phyloP scores from a whole-genome alignment of 2,329 filamentous ascomycete genomes.

The Microdochium bolleyi region DNA sequence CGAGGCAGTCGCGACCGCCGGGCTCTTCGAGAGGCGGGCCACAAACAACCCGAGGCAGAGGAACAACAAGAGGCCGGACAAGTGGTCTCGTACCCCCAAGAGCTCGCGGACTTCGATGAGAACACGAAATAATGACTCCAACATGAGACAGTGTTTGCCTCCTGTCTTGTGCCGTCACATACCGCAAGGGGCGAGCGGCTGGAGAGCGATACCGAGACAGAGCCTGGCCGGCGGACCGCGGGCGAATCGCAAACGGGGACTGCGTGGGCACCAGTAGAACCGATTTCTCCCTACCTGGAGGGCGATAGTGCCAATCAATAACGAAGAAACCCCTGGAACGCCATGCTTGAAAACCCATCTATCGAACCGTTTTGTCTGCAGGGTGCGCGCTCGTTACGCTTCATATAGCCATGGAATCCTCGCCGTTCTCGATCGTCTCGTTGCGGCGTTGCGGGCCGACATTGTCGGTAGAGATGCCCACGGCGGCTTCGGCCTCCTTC shows the following conservation, averaged over 20 bases:
- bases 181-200: too few species aligned
- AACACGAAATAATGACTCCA: too few species aligned
- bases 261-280: too few species aligned
- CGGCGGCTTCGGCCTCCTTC: constrained; percentile 74
- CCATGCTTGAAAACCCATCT: background rate
- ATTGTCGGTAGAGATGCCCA: constrained; percentile 66
- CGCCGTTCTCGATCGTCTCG: constrained; percentile 19
- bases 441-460: constrained; percentile 22
- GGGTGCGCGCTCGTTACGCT: background rate
- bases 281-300: too few species aligned
- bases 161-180: too few species aligned
- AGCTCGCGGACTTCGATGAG: constrained; percentile 36
- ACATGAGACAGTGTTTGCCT: too few species aligned
- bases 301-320: background rate
- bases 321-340: background rate
- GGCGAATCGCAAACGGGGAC: too few species aligned
- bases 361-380: background rate
- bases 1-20: constrained; percentile 39
- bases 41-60: constrained; percentile 19
- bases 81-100: constrained; percentile 38
- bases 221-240: too few species aligned
- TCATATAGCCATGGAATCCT: constrained; percentile 29
- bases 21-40: constrained; percentile 31
- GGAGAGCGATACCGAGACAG: too few species aligned
- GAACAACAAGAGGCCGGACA: constrained; percentile 28